Conservation (phyloP, 805 yeast species). For the Jamesozyma spencerorum region DNA sequence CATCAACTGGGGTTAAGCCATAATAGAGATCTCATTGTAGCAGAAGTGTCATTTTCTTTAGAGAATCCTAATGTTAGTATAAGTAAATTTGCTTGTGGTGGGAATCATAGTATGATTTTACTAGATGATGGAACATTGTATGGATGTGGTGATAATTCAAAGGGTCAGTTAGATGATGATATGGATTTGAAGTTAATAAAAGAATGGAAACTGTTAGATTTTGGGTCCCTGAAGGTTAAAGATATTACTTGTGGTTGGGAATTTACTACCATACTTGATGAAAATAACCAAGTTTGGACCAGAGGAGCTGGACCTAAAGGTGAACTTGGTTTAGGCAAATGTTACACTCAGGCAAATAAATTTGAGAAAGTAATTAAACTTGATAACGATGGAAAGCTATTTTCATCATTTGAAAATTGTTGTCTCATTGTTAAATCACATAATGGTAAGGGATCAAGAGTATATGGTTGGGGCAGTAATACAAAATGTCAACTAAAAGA, state of each 20-base stretch:
- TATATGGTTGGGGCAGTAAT: conserved; percentile 44
- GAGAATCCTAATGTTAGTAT: conserved; percentile 21
- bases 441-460: conserved; percentile 22
- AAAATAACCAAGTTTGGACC: conserved; percentile 34
- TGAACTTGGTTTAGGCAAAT: conserved; percentile 52
- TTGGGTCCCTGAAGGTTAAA: conserved; percentile 1
- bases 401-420: conserved; percentile 35
- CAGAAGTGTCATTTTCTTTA: conserved; percentile 18
- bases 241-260: conserved; percentile 75
- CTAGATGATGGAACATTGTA: conserved; percentile 43
- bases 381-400: conserved; percentile 7
- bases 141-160: conserved; percentile 49
- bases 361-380: conserved; percentile 10
- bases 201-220: conserved; percentile 26
- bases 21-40: conserved; percentile 38
- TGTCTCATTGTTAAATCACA: conserved; percentile 62
- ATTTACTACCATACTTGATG: conserved; percentile 44
- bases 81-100: conserved; percentile 58
- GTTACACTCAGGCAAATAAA: conserved; percentile 1
- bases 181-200: not conserved
- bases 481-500: conserved; percentile 39
- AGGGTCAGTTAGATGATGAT: conserved; percentile 38
- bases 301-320: conserved; percentile 66
- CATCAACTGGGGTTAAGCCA: conserved; percentile 61
- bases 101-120: conserved; percentile 71